Evolutionary conservation across 345 rosid species (phyloP), one percentile per base, ranked within the genome.

Genomic region (Dipteronia sinensis): DNA sequence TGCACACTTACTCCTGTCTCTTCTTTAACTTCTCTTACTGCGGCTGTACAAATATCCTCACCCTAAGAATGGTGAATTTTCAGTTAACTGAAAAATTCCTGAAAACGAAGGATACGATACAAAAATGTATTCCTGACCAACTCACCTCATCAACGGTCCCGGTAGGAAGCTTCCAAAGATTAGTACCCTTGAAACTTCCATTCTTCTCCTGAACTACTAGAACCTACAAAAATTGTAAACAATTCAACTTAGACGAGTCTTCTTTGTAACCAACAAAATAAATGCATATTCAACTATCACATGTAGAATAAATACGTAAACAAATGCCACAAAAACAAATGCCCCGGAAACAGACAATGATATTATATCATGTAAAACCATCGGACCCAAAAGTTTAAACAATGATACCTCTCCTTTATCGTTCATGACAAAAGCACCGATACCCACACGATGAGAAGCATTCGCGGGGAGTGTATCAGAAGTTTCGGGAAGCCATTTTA

Each of bases 111-210:
- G 12, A 31, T 5, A 29, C 7, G 6, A 9, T 13, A 1, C 46
- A 55, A 25, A 16, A 34, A 34, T 5, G 38, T 34, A 34, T 34
- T 34, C 38, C 38, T 34, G 38, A 34, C 38, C 22, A 31, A 66
- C 82, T 83, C 58, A 95, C 98, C 91, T 88, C 90, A 38, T 91
- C 62, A 63, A 87, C 88, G 27, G 82, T 90, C 22, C 98, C 98
- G 0, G 98, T 93, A 7, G 97, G 98, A 44, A 91, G 80, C 78
- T 95, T 95, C 98, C 98, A 95, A 0, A 90, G 79, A 29, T 86
- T 89, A 16, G 55, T 86, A 27, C 82, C 90, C 82, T 61, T 79
- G 81, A 93, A 93, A 11, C 29, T 68, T 16, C 98, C 98, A 40
- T 38, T 71, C 6, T 74, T 88, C 76, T 95, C 98, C 79, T 90